Base-by-base conservation (phyloP, 2,329 filamentous ascomycete genomes). In the Trichoderma gracile region DNA sequence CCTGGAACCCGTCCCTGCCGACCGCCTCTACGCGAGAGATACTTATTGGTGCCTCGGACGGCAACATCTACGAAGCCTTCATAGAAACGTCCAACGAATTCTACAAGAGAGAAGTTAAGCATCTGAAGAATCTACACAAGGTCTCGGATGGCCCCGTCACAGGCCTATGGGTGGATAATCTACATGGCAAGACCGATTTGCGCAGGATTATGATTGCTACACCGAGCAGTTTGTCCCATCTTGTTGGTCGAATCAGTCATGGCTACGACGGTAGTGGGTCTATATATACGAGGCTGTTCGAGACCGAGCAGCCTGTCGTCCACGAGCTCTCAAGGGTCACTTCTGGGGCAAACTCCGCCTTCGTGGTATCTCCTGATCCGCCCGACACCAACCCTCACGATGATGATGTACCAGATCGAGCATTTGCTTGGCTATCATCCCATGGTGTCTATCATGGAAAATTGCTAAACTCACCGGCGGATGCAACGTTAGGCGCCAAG, bases 21-120 rank as follows among this genome's bases (percentile, higher is more conserved):
- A 98, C 94, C 9, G 92, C 93, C 3, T 97, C 93, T 1, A 99
- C 95, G 3, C 85, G 95, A 64, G 95, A 99, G 80, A 98, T 99
- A 43, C 80, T 99, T 9, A 78, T 99, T 38, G 95, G 95, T 40
- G 89, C 93, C 10, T 87, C 91, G n/a, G 95, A 98, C 77, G 95
- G 95, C 27, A 95, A 92, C 75, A 86, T 99, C 38, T 98, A 97
- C 78, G 95, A 99, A 78, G 89, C 89, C 19, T 98, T 92, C 72
- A 94, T 99, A 73, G 95, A 99, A 76, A 93, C 93, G 3, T 91
- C 92, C 15, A 93, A 90, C 55, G 95, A 98, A 75, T 97, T 97
- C 78, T 98, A 97, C 78, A 86, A 92, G 69, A 90, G 94, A 73
- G 93, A 98, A 76, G 95, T 99, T 75, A 93, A 92, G 77, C 97